A percentile compares a stretch with the other conserved stretches of the same genome.
Evolutionary conservation across 2,329 filamentous ascomycete species (phyloP).

Genomic region (Dactylellina cionopaga): DNA sequence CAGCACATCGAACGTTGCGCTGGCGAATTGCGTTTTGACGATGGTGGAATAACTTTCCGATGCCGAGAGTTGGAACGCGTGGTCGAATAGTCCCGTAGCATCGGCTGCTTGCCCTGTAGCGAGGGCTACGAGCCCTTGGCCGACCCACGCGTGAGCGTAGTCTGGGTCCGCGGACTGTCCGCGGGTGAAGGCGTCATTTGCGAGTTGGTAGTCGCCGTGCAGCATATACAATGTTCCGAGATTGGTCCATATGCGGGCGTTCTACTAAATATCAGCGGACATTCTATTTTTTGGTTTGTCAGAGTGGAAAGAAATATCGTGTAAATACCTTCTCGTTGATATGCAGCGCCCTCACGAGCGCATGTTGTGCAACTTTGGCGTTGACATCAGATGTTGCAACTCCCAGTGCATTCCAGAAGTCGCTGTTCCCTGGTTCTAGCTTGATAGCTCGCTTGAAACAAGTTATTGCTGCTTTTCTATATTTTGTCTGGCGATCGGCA

Average conservation of each 20-base stretch:
- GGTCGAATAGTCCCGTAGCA: conserved; percentile 85
- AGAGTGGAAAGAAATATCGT: not conserved
- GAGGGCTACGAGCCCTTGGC: conserved; percentile 86
- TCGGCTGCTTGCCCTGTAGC: conserved; percentile 77
- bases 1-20: conserved; percentile 84
- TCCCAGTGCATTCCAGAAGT: conserved; percentile 97
- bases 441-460: conserved; percentile 98
- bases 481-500: conserved; percentile 67
- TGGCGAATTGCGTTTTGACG: conserved; percentile 79
- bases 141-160: conserved; percentile 91
- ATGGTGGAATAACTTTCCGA: conserved; percentile 70
- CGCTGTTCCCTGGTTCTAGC: conserved; percentile 88
- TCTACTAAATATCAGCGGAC: conserved; percentile 62
- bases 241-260: conserved; percentile 87
- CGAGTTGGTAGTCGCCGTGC: conserved; percentile 83
- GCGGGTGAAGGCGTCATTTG: conserved; percentile 87
- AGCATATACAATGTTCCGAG: conserved; percentile 85
- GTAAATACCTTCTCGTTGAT: conserved; percentile 74
- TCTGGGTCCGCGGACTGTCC: conserved; percentile 95
- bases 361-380: conserved; percentile 87
- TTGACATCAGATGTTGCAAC: conserved; percentile 88
- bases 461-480: conserved; percentile 81
- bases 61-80: conserved; percentile 91
- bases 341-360: conserved; percentile 90
- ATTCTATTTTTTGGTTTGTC: too few species aligned